Base-by-base conservation (phyloP, 345 rosid genomes). In the Trapa bicornis region DNA sequence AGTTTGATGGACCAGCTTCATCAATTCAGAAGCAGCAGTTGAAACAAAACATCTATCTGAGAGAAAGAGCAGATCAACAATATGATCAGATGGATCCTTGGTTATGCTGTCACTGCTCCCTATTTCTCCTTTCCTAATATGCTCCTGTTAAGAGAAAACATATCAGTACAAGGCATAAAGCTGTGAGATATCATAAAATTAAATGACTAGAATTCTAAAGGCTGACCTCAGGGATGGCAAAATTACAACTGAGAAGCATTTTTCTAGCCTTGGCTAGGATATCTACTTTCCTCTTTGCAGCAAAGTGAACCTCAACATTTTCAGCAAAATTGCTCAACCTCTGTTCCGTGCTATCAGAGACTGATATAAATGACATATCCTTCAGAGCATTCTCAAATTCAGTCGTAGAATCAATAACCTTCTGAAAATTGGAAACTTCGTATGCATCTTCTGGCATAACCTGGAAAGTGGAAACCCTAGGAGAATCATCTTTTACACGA, bases 301-400 rank as follows among this genome's bases (percentile, higher is more conserved):
- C 99, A 86, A 94, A 94, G 84, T 94, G 96, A 82, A 91, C 92
- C 82, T 94, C 97, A 67, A 94, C 94, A 70, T 89, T 87, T 81
- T 85, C 88, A 43, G 93, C 86, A 77, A 82, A 94, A 65, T 67
- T 84, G 82, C 95, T 91, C 80, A 94, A 81, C 76, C 84, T 89
- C 62, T 80, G 80, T 63, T 91, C 96, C 58, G 74, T 66, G 54
- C 72, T 74, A 75, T 89, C 91, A 70, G 86, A 81, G 37, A 84
- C 73, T 15, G 97, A 81, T 78, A 94, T 78, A 79, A 94, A 91
- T 65, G 57, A 76, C 79, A 86, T 61, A 68, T 85, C 88, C 76
- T 82, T 89, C 35, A 94, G 78, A 67, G 84, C 75, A 61, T 70
- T 65, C 76, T 94, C 99, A 79, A 94, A 94, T 77, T 83, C 82